phyloP scores from a whole-genome alignment of 768 basidiomycete species.

The Pleurotus citrinopileatus region DNA sequence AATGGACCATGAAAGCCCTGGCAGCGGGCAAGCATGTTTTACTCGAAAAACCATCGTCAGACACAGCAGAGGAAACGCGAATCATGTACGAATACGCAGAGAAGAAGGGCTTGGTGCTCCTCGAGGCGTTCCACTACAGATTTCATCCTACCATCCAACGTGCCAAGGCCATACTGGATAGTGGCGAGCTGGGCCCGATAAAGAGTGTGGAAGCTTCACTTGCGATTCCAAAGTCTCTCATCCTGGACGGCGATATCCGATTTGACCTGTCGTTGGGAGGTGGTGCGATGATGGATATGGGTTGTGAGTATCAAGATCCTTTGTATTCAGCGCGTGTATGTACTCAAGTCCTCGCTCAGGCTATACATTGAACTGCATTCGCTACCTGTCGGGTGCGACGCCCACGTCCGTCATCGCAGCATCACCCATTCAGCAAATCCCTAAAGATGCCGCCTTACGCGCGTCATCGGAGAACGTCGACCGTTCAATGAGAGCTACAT shows the following conservation, averaged over 20 bases:
- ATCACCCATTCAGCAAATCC: slow-evolving; percentile 25
- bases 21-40: slow-evolving; percentile 65
- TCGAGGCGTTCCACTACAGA: slow-evolving; percentile 64
- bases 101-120: slow-evolving; percentile 45
- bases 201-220: slow-evolving; percentile 41
- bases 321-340: too few species aligned
- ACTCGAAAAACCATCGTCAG: slow-evolving; percentile 57
- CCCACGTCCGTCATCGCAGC: slow-evolving; percentile 41
- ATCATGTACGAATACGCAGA: slow-evolving; percentile 51
- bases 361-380: slow-evolving; percentile 45
- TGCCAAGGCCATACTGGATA: slow-evolving; percentile 52
- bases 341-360: too few species aligned
- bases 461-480: slow-evolving; percentile 23
- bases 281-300: slow-evolving; percentile 64
- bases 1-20: slow-evolving; percentile 70
- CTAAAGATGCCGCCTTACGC: slow-evolving; percentile 19
- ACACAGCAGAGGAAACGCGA: slow-evolving; percentile 50
- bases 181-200: slow-evolving; percentile 52
- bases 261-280: slow-evolving; percentile 56
- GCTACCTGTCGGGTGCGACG: slow-evolving; percentile 42
- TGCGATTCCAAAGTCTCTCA: slow-evolving; percentile 28
- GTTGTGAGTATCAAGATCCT: slow-evolving; percentile 31
- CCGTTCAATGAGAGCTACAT: slow-evolving; percentile 25
- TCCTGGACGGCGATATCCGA: slow-evolving; percentile 43
- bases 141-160: slow-evolving; percentile 66